phyloP scores from a whole-genome alignment of 192 early-diverging fungal species.

The Coemansia sp. region DNA sequence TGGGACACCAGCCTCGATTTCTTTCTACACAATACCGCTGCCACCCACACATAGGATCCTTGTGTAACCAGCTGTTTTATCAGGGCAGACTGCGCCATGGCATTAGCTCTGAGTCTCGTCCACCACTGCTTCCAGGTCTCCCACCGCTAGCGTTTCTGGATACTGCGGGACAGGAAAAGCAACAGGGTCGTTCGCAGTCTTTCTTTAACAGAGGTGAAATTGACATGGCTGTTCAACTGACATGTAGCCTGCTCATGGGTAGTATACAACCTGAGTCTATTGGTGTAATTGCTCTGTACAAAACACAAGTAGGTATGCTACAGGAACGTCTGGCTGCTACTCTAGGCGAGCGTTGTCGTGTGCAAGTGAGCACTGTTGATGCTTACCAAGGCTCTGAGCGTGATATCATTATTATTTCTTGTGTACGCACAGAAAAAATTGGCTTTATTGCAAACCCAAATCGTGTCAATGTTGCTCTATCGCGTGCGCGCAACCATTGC shows the following conservation, averaged over 20 bases:
- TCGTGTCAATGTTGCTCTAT: constrained; percentile 58
- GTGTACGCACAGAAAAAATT: constrained; percentile 50
- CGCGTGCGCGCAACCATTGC: constrained; percentile 54
- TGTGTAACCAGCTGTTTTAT: constrained; percentile 56
- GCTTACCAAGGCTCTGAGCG: constrained; percentile 61
- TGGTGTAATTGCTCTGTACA: constrained; percentile 54
- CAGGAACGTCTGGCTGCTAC: constrained; percentile 21
- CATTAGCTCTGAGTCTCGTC: constrained; percentile 18
- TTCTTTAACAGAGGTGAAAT: constrained; percentile 52
- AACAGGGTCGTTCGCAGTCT: constrained; percentile 47
- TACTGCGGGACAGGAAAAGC: constrained; percentile 38
- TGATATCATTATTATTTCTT: constrained; percentile 55
- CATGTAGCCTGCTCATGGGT: constrained; percentile 19
- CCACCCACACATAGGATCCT: constrained; percentile 51
- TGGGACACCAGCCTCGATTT: constrained; percentile 38
- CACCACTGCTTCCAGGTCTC: constrained; percentile 27
- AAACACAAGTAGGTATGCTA: constrained; percentile 47
- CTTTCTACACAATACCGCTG: constrained; percentile 57
- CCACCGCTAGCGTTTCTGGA: constrained; percentile 53
- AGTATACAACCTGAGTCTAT: constrained; percentile 27
- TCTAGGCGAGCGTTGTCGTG: constrained; percentile 20
- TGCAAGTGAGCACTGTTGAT: constrained; percentile 58
- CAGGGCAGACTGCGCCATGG: constrained; percentile 35
- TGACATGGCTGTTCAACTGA: constrained; percentile 38
- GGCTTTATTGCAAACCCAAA: constrained; percentile 56